These are phyloP conservation scores for Lasiosphaeria ovina DNA, from an alignment of 495 filamentous ascomycete species.

Conservation along the genomic window DNA sequence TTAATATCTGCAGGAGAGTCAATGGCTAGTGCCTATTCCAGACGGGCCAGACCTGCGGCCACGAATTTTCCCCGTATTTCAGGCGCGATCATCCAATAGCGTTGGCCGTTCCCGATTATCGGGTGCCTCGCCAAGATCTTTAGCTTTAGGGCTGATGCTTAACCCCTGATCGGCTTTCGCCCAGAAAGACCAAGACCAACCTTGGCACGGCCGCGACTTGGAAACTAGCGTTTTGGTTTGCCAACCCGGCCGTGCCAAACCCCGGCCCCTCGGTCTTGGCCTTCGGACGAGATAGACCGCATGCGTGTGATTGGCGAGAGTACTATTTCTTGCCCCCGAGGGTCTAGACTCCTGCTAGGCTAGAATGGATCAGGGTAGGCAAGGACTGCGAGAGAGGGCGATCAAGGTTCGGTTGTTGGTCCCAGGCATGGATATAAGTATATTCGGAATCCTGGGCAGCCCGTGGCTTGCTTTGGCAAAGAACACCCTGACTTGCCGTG, in stretches of 20 bases:
- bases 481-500: not conserved
- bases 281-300: not conserved
- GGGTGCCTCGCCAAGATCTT: not conserved
- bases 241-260: not conserved
- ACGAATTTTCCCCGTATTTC: too few relatives aligned
- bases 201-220: not conserved
- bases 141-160: not conserved
- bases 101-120: too few relatives aligned
- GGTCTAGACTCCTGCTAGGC: too few relatives aligned
- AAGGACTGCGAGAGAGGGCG: not conserved
- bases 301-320: not conserved
- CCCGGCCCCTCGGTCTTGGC: not conserved
- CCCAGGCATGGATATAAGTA: not conserved
- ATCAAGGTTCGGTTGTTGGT: not conserved
- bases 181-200: not conserved
- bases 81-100: too few relatives aligned
- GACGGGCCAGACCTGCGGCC: too few relatives aligned
- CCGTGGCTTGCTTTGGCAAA: not conserved
- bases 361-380: not conserved
- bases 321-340: not conserved
- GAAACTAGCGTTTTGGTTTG: not conserved
- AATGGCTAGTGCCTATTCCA: too few relatives aligned
- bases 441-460: not conserved
- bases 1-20: too few relatives aligned
- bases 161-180: not conserved